phyloP scores from a whole-genome alignment of 805 yeast genomes.

The Nakazawaea peltata region DNA sequence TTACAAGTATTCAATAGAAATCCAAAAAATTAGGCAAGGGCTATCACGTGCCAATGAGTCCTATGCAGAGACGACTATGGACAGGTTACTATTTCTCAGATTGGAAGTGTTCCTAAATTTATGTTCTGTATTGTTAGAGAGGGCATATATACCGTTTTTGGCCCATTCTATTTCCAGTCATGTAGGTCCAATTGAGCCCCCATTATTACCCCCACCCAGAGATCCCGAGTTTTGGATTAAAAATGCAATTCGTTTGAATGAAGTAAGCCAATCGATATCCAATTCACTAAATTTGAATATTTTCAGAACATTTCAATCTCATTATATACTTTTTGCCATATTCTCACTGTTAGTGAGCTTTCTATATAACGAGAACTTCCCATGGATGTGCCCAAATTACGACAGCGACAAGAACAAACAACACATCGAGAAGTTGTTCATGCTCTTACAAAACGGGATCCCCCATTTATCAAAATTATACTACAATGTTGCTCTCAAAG shows the following conservation, averaged over 20 bases:
- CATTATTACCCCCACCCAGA: neutral
- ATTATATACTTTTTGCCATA: neutral
- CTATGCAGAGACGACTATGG: too few species aligned
- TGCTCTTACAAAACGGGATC: neutral
- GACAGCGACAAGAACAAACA: neutral
- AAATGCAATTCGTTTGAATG: neutral
- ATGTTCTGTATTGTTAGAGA: neutral
- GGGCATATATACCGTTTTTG: slow-evolving; percentile 1
- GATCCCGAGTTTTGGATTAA: neutral
- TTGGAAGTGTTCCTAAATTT: neutral
- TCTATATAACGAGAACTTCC: neutral
- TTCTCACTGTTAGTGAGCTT: neutral
- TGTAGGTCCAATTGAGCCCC: slow-evolving; percentile 1
- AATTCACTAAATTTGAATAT: neutral
- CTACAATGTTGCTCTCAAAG: neutral
- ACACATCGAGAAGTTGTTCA: neutral
- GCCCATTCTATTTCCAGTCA: neutral
- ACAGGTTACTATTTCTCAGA: neutral
- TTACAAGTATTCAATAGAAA: neutral
- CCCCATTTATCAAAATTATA: neutral
- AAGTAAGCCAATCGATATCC: neutral
- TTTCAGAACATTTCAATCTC: neutral
- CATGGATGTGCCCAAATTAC: neutral
- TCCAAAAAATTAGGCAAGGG: too few species aligned
- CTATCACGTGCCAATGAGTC: too few species aligned